Evolutionary conservation across 164 flowering plant species (phyloP).

Genomic region (Magnolia changhungtana): DNA sequence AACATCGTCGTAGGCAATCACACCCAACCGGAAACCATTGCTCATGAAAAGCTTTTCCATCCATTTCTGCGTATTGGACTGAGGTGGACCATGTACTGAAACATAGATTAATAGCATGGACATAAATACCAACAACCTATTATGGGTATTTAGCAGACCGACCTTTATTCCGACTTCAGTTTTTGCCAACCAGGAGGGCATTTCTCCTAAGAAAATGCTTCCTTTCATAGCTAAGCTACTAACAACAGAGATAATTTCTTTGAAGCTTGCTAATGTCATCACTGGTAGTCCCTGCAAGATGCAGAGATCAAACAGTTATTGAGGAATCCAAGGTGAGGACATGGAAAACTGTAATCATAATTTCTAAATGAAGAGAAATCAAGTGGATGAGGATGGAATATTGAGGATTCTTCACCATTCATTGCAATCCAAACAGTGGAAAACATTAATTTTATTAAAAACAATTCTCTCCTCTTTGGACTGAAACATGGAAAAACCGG

Average conservation of each 20-base stretch:
- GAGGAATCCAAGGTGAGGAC: no score
- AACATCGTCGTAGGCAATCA: slow-evolving; percentile 38
- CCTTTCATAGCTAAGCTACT: slow-evolving; percentile 72
- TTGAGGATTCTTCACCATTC: no score
- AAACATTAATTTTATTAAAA: no score
- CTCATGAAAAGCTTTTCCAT: slow-evolving; percentile 66
- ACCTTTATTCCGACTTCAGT: slow-evolving; percentile 49
- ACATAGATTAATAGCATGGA: not conserved
- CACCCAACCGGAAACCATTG: slow-evolving; percentile 58
- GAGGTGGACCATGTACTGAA: slow-evolving; percentile 13
- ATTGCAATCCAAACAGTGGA: no score
- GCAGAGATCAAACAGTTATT: not conserved
- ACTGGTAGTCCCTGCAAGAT: slow-evolving; percentile 68
- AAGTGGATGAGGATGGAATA: no score
- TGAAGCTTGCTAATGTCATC: slow-evolving; percentile 49
- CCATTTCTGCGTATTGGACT: slow-evolving; percentile 44
- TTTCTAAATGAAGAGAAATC: no score
- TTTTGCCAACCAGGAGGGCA: slow-evolving; percentile 60
- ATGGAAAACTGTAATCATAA: no score
- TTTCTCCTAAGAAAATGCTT: slow-evolving; percentile 63
- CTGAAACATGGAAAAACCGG: no score
- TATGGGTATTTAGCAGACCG: slow-evolving; percentile 6
- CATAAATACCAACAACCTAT: not conserved
- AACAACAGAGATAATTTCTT: slow-evolving; percentile 47
- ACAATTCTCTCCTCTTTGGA: no score